Evolutionary conservation across 1,139 yeast genomes (phyloP).

Genomic region (Waltiozyma sp.): DNA sequence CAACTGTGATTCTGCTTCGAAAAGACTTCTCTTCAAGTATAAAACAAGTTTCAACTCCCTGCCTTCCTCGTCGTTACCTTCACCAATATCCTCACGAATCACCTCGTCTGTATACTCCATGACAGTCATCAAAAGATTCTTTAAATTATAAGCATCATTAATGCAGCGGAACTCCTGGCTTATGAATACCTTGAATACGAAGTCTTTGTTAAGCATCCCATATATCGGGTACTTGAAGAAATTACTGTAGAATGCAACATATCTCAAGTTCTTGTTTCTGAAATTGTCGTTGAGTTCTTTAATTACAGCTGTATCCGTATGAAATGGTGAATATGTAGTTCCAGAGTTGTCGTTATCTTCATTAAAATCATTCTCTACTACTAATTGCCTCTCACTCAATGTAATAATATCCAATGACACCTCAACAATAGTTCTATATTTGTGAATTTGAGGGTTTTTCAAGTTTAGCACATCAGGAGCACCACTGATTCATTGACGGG

Average conservation of each 20-base stretch:
- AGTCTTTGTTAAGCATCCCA: slow-evolving; percentile 9
- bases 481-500: slow-evolving; percentile 18
- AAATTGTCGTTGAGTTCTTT: slow-evolving; percentile 14
- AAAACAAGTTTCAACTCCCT: slow-evolving; percentile 13
- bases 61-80: slow-evolving; percentile 3
- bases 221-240: slow-evolving; percentile 15
- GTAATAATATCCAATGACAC: slow-evolving; percentile 20
- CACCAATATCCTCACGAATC: slow-evolving; percentile 4
- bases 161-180: slow-evolving; percentile 13
- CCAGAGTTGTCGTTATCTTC: background rate
- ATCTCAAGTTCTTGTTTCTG: slow-evolving; percentile 8
- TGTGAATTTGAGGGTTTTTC: slow-evolving; percentile 17
- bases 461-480: slow-evolving; percentile 19
- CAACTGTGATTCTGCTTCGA: slow-evolving; percentile 16
- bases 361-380: slow-evolving; percentile 12
- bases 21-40: slow-evolving; percentile 12
- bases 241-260: slow-evolving; percentile 11
- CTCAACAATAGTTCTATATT: slow-evolving; percentile 15
- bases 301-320: background rate
- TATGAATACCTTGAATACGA: slow-evolving; percentile 11
- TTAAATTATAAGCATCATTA: slow-evolving; percentile 13
- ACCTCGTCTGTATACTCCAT: slow-evolving; percentile 16
- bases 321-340: background rate
- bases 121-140: slow-evolving; percentile 14
- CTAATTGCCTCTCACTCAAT: slow-evolving; percentile 20